Base-by-base conservation (phyloP, 1,284 basidiomycete species). In the Volvariella volvacea region DNA sequence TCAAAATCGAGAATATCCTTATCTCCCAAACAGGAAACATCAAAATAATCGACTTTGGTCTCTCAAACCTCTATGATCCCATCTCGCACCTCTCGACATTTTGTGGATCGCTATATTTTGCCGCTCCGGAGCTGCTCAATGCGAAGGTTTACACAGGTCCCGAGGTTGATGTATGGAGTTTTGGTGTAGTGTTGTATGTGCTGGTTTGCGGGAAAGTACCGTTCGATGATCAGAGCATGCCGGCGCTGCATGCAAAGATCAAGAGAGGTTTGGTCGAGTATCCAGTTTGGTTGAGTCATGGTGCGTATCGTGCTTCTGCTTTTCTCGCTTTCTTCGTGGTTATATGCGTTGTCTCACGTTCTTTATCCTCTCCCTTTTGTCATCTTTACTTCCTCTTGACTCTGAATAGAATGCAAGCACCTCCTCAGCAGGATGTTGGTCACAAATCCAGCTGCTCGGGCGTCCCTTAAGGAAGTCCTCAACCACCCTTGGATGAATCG, bases 1-100 rank as follows among this genome's bases (percentile, higher is more conserved):
- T 99, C 52, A 99, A 99, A 74, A 99, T 99, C 59, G 93, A 99
- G 67, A 99, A 97, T 67, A 99, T 99, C 56, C 85, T 99, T 57
- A 98, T 99, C 56, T 97, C 93, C 1, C 93, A 96, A 54, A 92
- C 91, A 1, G 95, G 95, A 10, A 98, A 98, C 66, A 97, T 98
- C 76, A 99, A 99, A 74, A 98, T 99, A 51, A 99, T 99, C 64
- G 95, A 99, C 66, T 99, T 99, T 67, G 95, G 95, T 37, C 76
- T 99, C 8, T 97, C 93, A 21, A 99, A 99, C 63, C 75, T 99
- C n/a, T 98, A 85, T 63, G 85, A 95, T 52, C 95, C 96, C 1
- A 62, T 71, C 17, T 62, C 71, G 33, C 89, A 95, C 58, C 80
- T 99, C 1, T 83, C 86, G 21, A 99, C 96, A 0, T 99, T 99